Evolutionary conservation across 805 yeast genomes (phyloP).

Genomic region (Danielozyma ontarioensis): DNA sequence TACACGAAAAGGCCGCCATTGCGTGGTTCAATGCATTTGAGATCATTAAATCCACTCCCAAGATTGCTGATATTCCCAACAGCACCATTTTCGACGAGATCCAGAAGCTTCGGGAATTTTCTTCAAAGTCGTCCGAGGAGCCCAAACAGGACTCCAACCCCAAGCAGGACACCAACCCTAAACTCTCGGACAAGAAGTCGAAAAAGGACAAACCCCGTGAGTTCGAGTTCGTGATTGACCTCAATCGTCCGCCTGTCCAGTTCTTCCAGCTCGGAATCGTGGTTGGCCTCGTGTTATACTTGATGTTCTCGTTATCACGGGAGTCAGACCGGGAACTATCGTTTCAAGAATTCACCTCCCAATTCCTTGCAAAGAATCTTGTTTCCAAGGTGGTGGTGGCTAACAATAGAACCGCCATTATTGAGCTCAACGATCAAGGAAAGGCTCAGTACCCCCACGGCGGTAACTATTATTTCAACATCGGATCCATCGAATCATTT

Average conservation of each 20-base stretch:
- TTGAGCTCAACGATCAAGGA: constrained; percentile 61
- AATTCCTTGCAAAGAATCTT: constrained; percentile 68
- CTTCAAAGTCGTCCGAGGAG: constrained; percentile 3
- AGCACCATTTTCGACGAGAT: constrained; percentile 2
- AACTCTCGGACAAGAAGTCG: constrained; percentile 8
- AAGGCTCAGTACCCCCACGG: constrained; percentile 40
- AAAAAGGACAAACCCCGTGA: constrained; percentile 9
- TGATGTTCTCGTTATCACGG: constrained; percentile 13
- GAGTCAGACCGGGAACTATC: constrained; percentile 51
- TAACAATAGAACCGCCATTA: constrained; percentile 70
- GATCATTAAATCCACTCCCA: constrained; percentile 17
- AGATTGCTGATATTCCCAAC: constrained; percentile 12
- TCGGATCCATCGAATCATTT: constrained; percentile 86
- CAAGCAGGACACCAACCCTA: constrained; percentile 5
- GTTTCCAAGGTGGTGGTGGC: constrained; percentile 73
- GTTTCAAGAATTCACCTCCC: constrained; percentile 85
- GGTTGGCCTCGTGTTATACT: constrained; percentile 21
- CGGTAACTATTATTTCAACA: constrained; percentile 50
- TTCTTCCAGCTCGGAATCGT: constrained; percentile 29
- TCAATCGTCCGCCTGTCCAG: constrained; percentile 17
- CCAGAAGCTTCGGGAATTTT: constrained; percentile 4
- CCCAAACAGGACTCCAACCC: constrained; percentile 5
- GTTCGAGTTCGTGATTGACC: constrained; percentile 19
- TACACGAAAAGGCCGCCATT: constrained; percentile 10
- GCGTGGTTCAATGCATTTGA: constrained; percentile 29